phyloP scores from a whole-genome alignment of 306 rosid species.

The Prunus mume region DNA sequence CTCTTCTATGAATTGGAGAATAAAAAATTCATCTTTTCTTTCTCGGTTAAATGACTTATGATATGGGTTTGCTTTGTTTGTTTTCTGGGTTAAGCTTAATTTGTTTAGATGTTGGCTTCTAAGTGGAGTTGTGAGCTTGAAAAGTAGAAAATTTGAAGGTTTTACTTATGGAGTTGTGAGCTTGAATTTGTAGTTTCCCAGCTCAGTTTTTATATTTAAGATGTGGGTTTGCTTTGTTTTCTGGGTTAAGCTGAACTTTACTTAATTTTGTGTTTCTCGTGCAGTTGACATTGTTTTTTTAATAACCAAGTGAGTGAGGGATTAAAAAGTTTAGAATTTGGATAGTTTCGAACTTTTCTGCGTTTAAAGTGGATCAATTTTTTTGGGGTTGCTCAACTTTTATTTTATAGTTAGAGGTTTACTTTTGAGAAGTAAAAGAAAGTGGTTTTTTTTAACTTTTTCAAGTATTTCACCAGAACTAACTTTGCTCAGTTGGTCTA shows the following conservation, averaged over 20 bases:
- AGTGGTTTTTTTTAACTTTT: not conserved
- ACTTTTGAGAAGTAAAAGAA: not conserved
- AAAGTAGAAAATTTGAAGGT: not conserved
- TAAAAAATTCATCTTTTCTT: not conserved
- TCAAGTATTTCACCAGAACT: not conserved
- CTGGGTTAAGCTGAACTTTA: not conserved
- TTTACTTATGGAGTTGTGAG: not conserved
- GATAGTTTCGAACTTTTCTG: not conserved
- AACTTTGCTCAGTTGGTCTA: not conserved
- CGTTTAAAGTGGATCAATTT: not conserved
- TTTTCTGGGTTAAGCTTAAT: not conserved
- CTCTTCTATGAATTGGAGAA: not conserved
- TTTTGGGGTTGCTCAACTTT: not conserved
- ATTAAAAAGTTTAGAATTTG: not conserved
- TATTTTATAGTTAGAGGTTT: not conserved
- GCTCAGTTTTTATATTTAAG: not conserved
- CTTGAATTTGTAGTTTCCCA: not conserved
- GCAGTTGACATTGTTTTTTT: not conserved
- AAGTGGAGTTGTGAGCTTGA: not conserved
- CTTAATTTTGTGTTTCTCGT: not conserved
- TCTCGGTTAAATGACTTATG: not conserved
- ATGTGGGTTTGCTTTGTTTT: slow-evolving; percentile 1
- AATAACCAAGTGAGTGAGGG: not conserved
- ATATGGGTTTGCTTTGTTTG: not conserved
- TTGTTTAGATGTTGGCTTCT: not conserved